These are phyloP conservation scores for Saururus chinensis DNA, from an alignment of 164 flowering plant genomes.

Conservation along the genomic window DNA sequence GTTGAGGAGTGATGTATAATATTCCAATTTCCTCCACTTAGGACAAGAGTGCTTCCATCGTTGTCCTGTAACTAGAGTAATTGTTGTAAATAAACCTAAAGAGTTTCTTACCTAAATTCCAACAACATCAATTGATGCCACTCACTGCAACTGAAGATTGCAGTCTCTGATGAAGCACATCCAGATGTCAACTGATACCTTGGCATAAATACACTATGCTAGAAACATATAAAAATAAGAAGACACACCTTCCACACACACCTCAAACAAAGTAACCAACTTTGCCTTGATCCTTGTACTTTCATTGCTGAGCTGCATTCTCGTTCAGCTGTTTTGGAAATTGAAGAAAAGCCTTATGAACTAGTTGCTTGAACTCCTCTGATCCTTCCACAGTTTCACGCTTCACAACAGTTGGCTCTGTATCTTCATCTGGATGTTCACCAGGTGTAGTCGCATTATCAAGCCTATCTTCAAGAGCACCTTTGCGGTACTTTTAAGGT, in stretches of 20 bases:
- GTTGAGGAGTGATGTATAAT: not conserved
- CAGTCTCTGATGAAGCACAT: slow-evolving; percentile 1
- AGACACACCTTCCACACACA: slow-evolving; percentile 72
- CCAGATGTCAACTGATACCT: slow-evolving; percentile 3
- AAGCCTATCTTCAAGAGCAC: slow-evolving; percentile 8
- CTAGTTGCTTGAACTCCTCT: slow-evolving; percentile 49
- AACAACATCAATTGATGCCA: slow-evolving; percentile 2
- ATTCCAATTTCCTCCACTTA: not conserved
- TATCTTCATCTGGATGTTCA: slow-evolving; percentile 14
- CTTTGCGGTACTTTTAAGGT: slow-evolving; percentile 12
- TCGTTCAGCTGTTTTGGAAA: slow-evolving; percentile 49
- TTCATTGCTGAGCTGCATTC: slow-evolving; percentile 35
- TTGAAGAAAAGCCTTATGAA: slow-evolving; percentile 43
- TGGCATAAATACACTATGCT: slow-evolving; percentile 17
- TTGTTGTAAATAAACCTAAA: not conserved
- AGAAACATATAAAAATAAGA: slow-evolving; percentile 19
- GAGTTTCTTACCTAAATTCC: not conserved
- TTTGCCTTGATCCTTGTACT: slow-evolving; percentile 36
- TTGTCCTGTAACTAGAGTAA: not conserved
- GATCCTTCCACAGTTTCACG: slow-evolving; percentile 50
- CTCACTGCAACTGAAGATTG: slow-evolving; percentile 8
- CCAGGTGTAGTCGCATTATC: slow-evolving; percentile 9
- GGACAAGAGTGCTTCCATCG: not conserved
- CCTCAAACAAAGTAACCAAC: slow-evolving; percentile 37
- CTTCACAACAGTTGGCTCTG: slow-evolving; percentile 5